Evolutionary conservation across 495 filamentous ascomycete genomes (phyloP), one percentile per base, ranked within the genome.

Genomic region (Tetracladium setigerum): DNA sequence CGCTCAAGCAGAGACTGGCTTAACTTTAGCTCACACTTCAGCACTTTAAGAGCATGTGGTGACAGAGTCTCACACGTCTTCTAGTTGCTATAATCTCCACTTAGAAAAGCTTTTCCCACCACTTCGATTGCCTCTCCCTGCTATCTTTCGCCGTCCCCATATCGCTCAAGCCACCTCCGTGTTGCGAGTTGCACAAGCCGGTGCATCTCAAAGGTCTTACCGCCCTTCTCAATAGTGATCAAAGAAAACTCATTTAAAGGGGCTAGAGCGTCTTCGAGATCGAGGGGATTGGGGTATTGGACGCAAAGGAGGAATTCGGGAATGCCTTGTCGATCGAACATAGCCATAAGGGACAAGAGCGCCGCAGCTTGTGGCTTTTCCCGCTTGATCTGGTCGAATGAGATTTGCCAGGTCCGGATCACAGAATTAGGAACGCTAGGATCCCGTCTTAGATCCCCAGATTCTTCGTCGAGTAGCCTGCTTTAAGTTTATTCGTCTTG

Each of bases 381-480:
- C 9, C 39, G 24, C 7, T 48, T 58, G 19, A 76, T 74, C 34
- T 69, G 67, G 10, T 70, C 52, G 30, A 73, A 73, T 6, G 73
- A 76, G 18, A 76, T 57, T n/a, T 67, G 50, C 71, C 66, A 76
- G 9, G 73, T 76, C 5, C 47, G 57, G 11, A 62, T 55, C 0
- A 76, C 59, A 0, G 69, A 60, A 48, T 74, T 74, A 9, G 53
- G 49, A 0, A 50, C 49, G 9, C 61, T 57, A n/a, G 30, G 17
- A 52, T 73, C 65, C 38, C 69, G 44, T n/a, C 58, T 30, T 3
- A 63, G 39, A 47, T 70, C 69, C 14, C 64, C 54, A 41, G 67
- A 68, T 0, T 67, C 62, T 52, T 66, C 50, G 42, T 62, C 61
- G 6, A 73, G 60, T 2, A 69, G 52, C 3, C 66, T 50, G 22